Percentiles rank a stretch among this genome's conserved stretches.
phyloP scores from a whole-genome alignment of 2,329 filamentous ascomycete species.

The Nemania abortiva region DNA sequence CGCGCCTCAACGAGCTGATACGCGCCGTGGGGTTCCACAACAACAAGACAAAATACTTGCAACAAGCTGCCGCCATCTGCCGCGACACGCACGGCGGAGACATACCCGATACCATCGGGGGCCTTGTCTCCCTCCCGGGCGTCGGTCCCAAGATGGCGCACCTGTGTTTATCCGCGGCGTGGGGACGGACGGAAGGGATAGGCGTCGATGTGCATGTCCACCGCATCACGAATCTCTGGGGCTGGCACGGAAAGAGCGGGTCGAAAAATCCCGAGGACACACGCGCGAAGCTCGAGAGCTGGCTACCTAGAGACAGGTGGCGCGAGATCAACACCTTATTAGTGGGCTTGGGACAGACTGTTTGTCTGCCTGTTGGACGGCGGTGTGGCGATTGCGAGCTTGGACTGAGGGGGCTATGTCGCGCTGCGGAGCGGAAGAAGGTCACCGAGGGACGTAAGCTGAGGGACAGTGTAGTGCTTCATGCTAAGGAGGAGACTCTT shows the following conservation, averaged over 20 bases:
- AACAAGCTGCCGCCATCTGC: slow-evolving; percentile 78
- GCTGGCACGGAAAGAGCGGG: slow-evolving; percentile 76
- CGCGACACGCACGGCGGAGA: slow-evolving; percentile 78
- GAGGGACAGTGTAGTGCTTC: slow-evolving; percentile 54
- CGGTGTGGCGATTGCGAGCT: slow-evolving; percentile 89
- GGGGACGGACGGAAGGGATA: slow-evolving; percentile 76
- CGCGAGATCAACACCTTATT: slow-evolving; percentile 92
- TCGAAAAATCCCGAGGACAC: slow-evolving; percentile 83
- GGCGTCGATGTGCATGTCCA: slow-evolving; percentile 96
- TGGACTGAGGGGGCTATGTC: slow-evolving; percentile 80
- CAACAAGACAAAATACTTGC: slow-evolving; percentile 89
- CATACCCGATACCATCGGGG: slow-evolving; percentile 82
- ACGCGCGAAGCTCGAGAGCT: slow-evolving; percentile 77
- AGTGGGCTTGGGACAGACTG: slow-evolving; percentile 88
- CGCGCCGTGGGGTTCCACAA: slow-evolving; percentile 92
- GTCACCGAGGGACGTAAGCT: slow-evolving; percentile 68
- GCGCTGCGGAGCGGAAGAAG: slow-evolving; percentile 74
- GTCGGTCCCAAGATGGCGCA: slow-evolving; percentile 97
- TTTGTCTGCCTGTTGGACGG: slow-evolving; percentile 83
- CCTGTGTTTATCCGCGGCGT: slow-evolving; percentile 82
- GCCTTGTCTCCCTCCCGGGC: slow-evolving; percentile 81
- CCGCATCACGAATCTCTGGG: slow-evolving; percentile 93
- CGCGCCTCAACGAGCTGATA: slow-evolving; percentile 78
- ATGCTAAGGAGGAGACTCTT: slow-evolving; percentile 45
- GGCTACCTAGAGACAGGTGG: slow-evolving; percentile 88